phyloP scores from a whole-genome alignment of 2,329 filamentous ascomycete genomes.

The Myriosclerotinia curreyana region DNA sequence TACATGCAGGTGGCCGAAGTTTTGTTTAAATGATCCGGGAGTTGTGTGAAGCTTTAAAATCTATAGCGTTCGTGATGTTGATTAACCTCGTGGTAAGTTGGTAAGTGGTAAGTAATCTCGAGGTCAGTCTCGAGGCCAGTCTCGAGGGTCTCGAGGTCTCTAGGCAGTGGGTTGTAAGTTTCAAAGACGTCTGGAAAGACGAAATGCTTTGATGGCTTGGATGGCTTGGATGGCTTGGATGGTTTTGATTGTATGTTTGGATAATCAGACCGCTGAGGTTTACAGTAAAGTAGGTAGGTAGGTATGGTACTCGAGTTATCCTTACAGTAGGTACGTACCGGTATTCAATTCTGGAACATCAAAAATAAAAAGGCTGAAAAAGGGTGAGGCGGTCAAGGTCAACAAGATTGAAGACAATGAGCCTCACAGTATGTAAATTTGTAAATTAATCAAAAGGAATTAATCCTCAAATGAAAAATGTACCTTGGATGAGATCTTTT shows the following conservation, averaged over 20 bases:
- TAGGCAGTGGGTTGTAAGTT: slow-evolving; percentile 8
- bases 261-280: slow-evolving; percentile 6
- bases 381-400: slow-evolving; percentile 6
- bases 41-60: slow-evolving; percentile 1
- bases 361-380: neutral
- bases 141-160: no score
- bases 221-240: neutral
- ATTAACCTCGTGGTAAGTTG: neutral
- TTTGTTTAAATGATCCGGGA: neutral
- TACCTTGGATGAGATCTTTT: no score
- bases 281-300: no score
- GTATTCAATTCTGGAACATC: slow-evolving; percentile 13
- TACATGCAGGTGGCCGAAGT: neutral
- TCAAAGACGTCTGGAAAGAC: slow-evolving; percentile 17
- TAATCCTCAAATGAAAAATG: no score
- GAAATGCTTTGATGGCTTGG: neutral
- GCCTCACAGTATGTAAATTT: no score
- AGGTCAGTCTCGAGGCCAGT: no score
- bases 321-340: no score
- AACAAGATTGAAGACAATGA: no score
- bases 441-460: no score
- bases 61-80: neutral
- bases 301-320: no score
- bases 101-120: no score
- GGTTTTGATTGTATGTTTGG: no score